These are phyloP conservation scores for Vitis hybrid DNA, from an alignment of 177 flowering plant species.

Conservation along the genomic window DNA sequence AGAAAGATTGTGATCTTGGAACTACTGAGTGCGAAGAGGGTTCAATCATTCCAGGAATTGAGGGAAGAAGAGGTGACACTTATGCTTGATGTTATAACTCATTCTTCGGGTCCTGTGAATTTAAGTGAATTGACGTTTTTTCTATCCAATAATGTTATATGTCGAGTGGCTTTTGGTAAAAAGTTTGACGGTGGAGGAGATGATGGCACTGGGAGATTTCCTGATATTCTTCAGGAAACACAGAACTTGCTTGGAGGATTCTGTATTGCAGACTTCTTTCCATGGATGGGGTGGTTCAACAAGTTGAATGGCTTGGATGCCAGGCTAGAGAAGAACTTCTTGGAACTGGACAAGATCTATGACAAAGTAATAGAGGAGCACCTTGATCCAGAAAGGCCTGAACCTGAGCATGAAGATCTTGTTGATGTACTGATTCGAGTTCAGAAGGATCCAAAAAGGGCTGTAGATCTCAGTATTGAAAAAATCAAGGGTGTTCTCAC, in stretches of 20 bases:
- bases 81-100: slow-evolving; percentile 12
- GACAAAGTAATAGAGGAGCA: slow-evolving; percentile 21
- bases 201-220: slow-evolving; percentile 7
- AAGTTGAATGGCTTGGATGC: slow-evolving; percentile 26
- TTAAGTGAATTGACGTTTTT: slow-evolving; percentile 26
- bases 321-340: slow-evolving; percentile 18
- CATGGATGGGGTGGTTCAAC: slow-evolving; percentile 33
- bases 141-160: slow-evolving; percentile 20
- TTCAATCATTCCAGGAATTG: slow-evolving; percentile 27
- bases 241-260: slow-evolving; percentile 18
- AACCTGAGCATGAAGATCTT: slow-evolving; percentile 25
- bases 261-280: slow-evolving; percentile 27
- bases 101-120: slow-evolving; percentile 17
- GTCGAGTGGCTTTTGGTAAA: slow-evolving; percentile 34
- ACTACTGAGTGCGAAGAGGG: slow-evolving; percentile 30
- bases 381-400: slow-evolving; percentile 10
- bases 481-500: slow-evolving; percentile 23
- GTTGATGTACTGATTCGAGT: slow-evolving; percentile 31
- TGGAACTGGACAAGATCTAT: slow-evolving; percentile 15
- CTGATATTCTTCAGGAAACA: slow-evolving; percentile 13
- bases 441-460: slow-evolving; percentile 22
- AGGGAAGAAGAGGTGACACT: slow-evolving; percentile 35
- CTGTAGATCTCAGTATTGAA: slow-evolving; percentile 2
- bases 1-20: slow-evolving; percentile 32
- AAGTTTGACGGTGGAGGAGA: slow-evolving; percentile 14